phyloP scores from a whole-genome alignment of 192 early-diverging fungal genomes.

The Ramicandelaber brevisporus region DNA sequence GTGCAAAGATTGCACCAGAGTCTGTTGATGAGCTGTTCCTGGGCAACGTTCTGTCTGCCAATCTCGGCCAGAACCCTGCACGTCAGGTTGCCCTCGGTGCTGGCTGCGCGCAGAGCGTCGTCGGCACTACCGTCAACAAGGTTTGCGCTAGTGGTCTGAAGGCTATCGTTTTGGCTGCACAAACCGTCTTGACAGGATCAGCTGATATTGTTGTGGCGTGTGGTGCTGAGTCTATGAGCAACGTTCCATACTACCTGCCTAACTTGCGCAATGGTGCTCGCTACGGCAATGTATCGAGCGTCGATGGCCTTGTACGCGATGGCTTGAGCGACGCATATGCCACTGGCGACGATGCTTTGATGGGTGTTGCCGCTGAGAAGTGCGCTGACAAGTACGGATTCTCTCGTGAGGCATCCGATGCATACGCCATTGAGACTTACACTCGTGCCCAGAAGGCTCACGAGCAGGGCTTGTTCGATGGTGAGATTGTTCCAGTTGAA shows the following conservation, averaged over 20 bases:
- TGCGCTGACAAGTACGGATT: slow-evolving; percentile 56
- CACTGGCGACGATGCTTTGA: slow-evolving; percentile 36
- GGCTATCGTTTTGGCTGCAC: slow-evolving; percentile 43
- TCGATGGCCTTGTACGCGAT: slow-evolving; percentile 50
- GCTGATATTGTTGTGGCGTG: slow-evolving; percentile 46
- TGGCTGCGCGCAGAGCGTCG: slow-evolving; percentile 30
- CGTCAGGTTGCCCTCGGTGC: slow-evolving; percentile 54
- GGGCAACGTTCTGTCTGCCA: slow-evolving; percentile 54
- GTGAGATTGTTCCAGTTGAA: slow-evolving; percentile 46
- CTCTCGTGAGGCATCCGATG: slow-evolving; percentile 56
- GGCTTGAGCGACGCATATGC: slow-evolving; percentile 54
- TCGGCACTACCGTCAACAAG: slow-evolving; percentile 60
- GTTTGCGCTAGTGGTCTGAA: slow-evolving; percentile 69
- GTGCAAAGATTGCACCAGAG: slow-evolving; percentile 26
- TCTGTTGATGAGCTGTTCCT: slow-evolving; percentile 51
- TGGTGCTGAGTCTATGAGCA: slow-evolving; percentile 63
- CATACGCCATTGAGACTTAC: slow-evolving; percentile 47
- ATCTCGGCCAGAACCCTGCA: slow-evolving; percentile 66
- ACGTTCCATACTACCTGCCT: slow-evolving; percentile 56
- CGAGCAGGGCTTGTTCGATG: slow-evolving; percentile 24
- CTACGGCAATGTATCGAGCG: slow-evolving; percentile 39
- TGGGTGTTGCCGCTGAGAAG: slow-evolving; percentile 61
- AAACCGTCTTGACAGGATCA: slow-evolving; percentile 44
- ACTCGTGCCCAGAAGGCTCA: slow-evolving; percentile 46
- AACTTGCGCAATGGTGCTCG: slow-evolving; percentile 52